Conservation (phyloP, 441 rosid species). For the Cnidoscolus chayamansa region DNA sequence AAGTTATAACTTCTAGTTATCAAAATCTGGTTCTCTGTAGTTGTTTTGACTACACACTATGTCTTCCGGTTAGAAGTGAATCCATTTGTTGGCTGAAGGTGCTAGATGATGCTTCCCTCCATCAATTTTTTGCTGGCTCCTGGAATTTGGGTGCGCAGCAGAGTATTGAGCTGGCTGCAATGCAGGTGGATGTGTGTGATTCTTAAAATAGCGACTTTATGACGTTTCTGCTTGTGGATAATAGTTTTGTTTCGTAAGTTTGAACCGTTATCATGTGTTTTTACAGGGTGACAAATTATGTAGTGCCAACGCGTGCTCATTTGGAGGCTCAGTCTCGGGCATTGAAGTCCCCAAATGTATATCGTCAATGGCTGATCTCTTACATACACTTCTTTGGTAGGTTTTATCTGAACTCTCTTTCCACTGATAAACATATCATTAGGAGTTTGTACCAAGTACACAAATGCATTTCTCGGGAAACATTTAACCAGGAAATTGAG, state of each 20-base stretch:
- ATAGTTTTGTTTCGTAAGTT: constrained; percentile 6
- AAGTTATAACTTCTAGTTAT: constrained; percentile 69
- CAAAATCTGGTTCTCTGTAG: constrained; percentile 89
- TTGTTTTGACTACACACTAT: constrained; percentile 90
- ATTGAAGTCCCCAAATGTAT: constrained; percentile 77
- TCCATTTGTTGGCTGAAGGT: constrained; percentile 95
- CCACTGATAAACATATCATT: not conserved
- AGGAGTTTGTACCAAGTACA: not conserved
- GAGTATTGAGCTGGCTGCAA: constrained; percentile 88
- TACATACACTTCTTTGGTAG: constrained; percentile 83
- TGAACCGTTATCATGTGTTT: constrained; percentile 17
- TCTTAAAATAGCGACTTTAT: no score
- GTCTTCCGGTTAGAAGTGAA: constrained; percentile 84
- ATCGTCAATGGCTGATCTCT: constrained; percentile 88
- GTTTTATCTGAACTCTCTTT: constrained; percentile 29
- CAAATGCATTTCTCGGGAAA: not conserved
- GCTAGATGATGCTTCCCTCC: constrained; percentile 98
- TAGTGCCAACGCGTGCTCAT: constrained; percentile 91
- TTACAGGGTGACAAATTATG: constrained; percentile 87
- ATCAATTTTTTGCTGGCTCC: constrained; percentile 79
- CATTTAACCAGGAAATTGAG: constrained; percentile 11
- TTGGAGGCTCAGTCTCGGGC: constrained; percentile 89
- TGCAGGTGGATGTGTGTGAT: constrained; percentile 51
- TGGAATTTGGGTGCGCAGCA: constrained; percentile 84
- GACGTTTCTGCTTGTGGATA: not conserved